Evolutionary conservation across 176 grass and related monocot genomes (phyloP).

Genomic region (Guadua angustifolia): DNA sequence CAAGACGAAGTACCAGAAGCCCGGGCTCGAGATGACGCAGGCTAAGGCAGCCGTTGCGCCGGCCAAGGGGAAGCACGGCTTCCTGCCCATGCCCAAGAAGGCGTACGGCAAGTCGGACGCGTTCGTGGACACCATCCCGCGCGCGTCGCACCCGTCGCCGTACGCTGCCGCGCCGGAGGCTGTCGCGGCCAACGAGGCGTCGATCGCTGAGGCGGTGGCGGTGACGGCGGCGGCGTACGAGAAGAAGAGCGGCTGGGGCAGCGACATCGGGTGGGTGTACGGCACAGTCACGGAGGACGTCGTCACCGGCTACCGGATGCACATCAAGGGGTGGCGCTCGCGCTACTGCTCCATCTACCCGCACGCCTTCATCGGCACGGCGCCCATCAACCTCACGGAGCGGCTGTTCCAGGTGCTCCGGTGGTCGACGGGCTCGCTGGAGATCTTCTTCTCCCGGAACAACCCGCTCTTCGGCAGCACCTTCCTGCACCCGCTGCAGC

Average conservation of each 20-base stretch:
- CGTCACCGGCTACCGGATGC: slow-evolving; percentile 79
- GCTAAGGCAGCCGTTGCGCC: slow-evolving; percentile 38
- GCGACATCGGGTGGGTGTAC: slow-evolving; percentile 70
- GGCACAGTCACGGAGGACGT: slow-evolving; percentile 81
- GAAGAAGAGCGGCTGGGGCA: slow-evolving; percentile 72
- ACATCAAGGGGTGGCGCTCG: slow-evolving; percentile 75
- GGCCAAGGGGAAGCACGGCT: slow-evolving; percentile 59
- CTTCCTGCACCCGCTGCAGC: slow-evolving; percentile 77
- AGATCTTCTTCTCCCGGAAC: slow-evolving; percentile 95
- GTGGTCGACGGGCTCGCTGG: slow-evolving; percentile 81
- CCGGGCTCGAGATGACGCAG: slow-evolving; percentile 37
- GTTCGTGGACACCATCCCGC: slow-evolving; percentile 67
- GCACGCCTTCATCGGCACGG: slow-evolving; percentile 82
- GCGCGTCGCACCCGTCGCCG: slow-evolving; percentile 55
- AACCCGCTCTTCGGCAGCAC: slow-evolving; percentile 81
- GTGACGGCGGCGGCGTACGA: slow-evolving; percentile 66
- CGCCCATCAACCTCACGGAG: slow-evolving; percentile 79
- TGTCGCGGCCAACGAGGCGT: slow-evolving; percentile 27
- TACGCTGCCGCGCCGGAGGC: slow-evolving; percentile 1
- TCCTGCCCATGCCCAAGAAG: slow-evolving; percentile 56
- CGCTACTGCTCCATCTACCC: slow-evolving; percentile 81
- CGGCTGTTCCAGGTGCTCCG: slow-evolving; percentile 78
- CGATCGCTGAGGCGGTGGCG: slow-evolving; percentile 46
- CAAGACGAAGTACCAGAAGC: slow-evolving; percentile 46
- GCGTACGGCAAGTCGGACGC: slow-evolving; percentile 62